A percentile compares a stretch with the other conserved stretches of the same genome.
Conservation (phyloP, 345 rosid species). For the Camelina laxa region DNA sequence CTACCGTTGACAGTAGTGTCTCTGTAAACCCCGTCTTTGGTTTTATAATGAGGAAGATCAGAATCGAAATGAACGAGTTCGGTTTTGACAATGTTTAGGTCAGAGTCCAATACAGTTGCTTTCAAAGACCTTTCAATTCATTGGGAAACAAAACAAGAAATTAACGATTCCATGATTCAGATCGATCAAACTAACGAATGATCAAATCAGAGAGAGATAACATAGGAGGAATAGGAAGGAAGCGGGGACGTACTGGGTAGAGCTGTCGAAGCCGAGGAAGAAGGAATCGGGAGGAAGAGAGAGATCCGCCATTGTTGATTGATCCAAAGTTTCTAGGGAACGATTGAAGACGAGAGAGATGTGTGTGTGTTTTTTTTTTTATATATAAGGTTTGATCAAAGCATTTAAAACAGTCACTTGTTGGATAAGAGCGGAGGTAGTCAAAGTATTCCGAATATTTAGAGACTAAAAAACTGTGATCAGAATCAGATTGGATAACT, state of each 20-base stretch:
- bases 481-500: too few species aligned
- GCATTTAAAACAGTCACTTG: too few species aligned
- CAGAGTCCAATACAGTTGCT: conserved; percentile 82
- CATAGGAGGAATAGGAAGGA: neutral
- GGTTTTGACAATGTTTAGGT: conserved; percentile 62
- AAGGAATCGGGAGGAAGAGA: conserved; percentile 73
- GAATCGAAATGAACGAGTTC: conserved; percentile 84
- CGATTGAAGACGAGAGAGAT: neutral
- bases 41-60: conserved; percentile 74
- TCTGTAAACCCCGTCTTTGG: conserved; percentile 84
- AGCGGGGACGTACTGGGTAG: conserved; percentile 64
- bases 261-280: conserved; percentile 90
- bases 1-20: conserved; percentile 67
- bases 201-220: neutral
- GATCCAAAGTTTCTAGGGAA: neutral
- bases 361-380: neutral
- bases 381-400: too few species aligned
- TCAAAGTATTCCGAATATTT: too few species aligned
- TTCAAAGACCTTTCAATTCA: conserved; percentile 74
- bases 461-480: too few species aligned
- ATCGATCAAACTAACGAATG: conserved; percentile 13
- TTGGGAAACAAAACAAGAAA: neutral
- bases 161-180: neutral
- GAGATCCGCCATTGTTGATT: conserved; percentile 51
- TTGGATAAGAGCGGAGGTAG: too few species aligned